A percentile compares a stretch with the other conserved stretches of the same genome.
These are phyloP conservation scores for Plasmodium falciparum DNA, from an alignment of 169 alveolate genomes.

Conservation along the genomic window DNA sequence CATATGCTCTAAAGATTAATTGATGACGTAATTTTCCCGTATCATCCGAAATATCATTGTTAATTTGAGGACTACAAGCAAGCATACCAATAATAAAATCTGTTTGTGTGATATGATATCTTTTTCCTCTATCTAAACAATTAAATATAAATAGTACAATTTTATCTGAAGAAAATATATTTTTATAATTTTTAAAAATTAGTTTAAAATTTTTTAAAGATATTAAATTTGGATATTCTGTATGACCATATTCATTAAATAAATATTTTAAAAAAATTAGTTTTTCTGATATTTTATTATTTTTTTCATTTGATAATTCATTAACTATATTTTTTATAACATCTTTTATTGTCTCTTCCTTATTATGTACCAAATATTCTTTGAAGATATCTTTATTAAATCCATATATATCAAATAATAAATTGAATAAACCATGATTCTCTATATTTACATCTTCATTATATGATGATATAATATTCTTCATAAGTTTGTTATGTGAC, in stretches of 20 bases:
- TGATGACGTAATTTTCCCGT: slow-evolving; percentile 83
- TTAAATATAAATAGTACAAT: slow-evolving; percentile 80
- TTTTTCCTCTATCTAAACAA: slow-evolving; percentile 81
- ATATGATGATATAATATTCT: slow-evolving; percentile 48
- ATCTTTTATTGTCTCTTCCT: slow-evolving; percentile 8
- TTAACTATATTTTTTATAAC: slow-evolving; percentile 7
- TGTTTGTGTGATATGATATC: slow-evolving; percentile 68
- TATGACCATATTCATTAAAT: slow-evolving; percentile 62
- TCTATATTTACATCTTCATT: slow-evolving; percentile 27
- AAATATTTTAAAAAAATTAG: slow-evolving; percentile 44
- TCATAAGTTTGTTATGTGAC: slow-evolving; percentile 46
- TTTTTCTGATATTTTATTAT: slow-evolving; percentile 28
- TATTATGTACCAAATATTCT: neutral
- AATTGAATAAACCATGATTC: slow-evolving; percentile 23
- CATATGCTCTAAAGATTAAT: slow-evolving; percentile 85
- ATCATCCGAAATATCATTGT: slow-evolving; percentile 66
- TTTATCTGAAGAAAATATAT: slow-evolving; percentile 78
- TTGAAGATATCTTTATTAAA: slow-evolving; percentile 15
- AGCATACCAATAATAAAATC: slow-evolving; percentile 85
- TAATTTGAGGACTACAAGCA: slow-evolving; percentile 85
- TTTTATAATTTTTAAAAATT: slow-evolving; percentile 53
- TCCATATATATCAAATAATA: slow-evolving; percentile 47
- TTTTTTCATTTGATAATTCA: slow-evolving; percentile 10
- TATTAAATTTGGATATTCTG: slow-evolving; percentile 52
- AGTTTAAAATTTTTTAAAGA: slow-evolving; percentile 43